Evolutionary conservation across 352 stramenopile species (phyloP), one percentile per base, ranked within the genome.

Genomic region (Globisporangium cystogenes): DNA sequence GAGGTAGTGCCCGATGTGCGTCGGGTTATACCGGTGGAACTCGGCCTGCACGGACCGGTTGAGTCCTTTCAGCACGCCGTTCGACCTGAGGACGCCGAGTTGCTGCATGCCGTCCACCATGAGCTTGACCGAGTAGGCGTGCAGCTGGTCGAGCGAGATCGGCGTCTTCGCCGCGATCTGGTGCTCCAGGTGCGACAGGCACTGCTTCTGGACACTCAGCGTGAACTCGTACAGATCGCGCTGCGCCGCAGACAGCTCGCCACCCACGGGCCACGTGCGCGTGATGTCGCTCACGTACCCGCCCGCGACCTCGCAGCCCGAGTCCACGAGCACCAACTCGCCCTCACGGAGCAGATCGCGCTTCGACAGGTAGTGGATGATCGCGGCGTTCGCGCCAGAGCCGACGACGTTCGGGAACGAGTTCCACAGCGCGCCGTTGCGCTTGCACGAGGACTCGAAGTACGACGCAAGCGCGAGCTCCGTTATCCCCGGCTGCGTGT

Each of bases 271-370:
- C 80, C 80, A 93, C 41, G 82, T 93, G 29, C 82, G 77, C 36
- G 82, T 93, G 57, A 93, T 91, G 56, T 93, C 82, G 35, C 82
- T 90, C 18, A 76, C 76, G 42, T 93, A 93, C 24, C 80, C 81
- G 15, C 80, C 82, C 29, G 74, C 72, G 49, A 93, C 77, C 57
- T 91, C 82, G 37, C 82, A 93, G 7, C 82, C 82, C 18, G 82
- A 86, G 53, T 93, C 82, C 29, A 93, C 81, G n/a, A 93, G 67
- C 62, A 93, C 82, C 33, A 93, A 68, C n/a, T 93, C 82, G 33
- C 86, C 53, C 10, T 70, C 36, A 2, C 64, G 46, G 0, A 93
- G 57, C 45, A 90, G 47, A 35, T 74, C 70, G 27, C 82, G 76
- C 62, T 93, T 93, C 3, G 78, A 60, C 11, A 93, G 58, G 54